A percentile compares a stretch with the other conserved stretches of the same genome.
phyloP scores from a whole-genome alignment of 2,329 filamentous ascomycete genomes.

The Xylariales sp. region DNA sequence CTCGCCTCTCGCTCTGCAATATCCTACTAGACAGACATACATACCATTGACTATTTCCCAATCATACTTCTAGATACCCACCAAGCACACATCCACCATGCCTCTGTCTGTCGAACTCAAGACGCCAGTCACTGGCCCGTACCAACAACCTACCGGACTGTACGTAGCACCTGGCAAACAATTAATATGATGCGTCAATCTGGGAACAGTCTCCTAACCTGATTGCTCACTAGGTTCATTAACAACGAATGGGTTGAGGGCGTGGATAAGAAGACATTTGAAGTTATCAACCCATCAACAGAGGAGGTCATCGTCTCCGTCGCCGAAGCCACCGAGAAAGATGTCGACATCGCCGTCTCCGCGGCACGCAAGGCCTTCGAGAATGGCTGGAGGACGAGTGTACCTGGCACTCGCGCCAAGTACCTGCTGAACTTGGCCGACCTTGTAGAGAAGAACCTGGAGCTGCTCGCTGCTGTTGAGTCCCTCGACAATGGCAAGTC shows the following conservation, averaged over 20 bases:
- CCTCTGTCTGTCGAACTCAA: conserved; percentile 56
- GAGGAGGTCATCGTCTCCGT: conserved; percentile 83
- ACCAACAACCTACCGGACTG: conserved; percentile 58
- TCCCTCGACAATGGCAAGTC: conserved; percentile 86
- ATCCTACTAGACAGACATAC: no score
- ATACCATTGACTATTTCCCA: no score
- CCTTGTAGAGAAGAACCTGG: conserved; percentile 71
- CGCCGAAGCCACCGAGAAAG: conserved; percentile 82
- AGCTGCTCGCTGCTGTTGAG: conserved; percentile 76
- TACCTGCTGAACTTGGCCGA: conserved; percentile 74
- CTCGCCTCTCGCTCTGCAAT: no score
- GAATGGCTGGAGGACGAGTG: conserved; percentile 61
- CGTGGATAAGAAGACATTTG: conserved; percentile 84
- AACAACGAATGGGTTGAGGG: conserved; percentile 86
- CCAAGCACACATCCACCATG: no score
- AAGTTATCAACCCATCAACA: conserved; percentile 82
- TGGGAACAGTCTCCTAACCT: conserved; percentile 16
- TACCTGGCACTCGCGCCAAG: conserved; percentile 66
- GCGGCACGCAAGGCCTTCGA: conserved; percentile 86
- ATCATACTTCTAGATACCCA: no score
- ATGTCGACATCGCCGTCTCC: conserved; percentile 73
- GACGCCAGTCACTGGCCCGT: conserved; percentile 60
- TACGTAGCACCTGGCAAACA: conserved; percentile 38
- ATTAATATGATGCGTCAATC: no score
- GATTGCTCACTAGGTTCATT: conserved; percentile 61